These are phyloP conservation scores for Sanghuangporus baumii DNA, from an alignment of 1,284 basidiomycete genomes.

Conservation along the genomic window DNA sequence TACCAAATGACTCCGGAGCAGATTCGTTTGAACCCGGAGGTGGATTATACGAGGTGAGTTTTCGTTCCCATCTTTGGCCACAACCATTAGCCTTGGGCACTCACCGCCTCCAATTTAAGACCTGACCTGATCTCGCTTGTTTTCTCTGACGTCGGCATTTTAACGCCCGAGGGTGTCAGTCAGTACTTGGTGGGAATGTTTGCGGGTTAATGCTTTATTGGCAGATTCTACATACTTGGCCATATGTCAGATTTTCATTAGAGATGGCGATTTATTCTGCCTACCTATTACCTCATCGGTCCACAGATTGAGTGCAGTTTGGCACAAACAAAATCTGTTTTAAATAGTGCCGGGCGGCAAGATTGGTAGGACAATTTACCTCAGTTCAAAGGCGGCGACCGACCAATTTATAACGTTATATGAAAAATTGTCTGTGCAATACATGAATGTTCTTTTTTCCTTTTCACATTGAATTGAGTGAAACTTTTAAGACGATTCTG, in stretches of 20 bases:
- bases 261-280: too few relatives aligned
- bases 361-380: too few relatives aligned
- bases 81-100: slow-evolving; percentile 16
- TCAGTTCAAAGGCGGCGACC: not conserved
- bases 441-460: not conserved
- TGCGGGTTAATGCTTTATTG: slow-evolving; percentile 46
- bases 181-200: slow-evolving; percentile 91
- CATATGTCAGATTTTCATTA: too few relatives aligned
- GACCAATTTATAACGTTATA: not conserved
- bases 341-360: too few relatives aligned
- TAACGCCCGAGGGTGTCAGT: slow-evolving; percentile 89
- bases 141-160: slow-evolving; percentile 86
- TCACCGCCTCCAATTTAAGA: slow-evolving; percentile 32
- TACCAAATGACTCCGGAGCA: slow-evolving; percentile 63
- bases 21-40: slow-evolving; percentile 71
- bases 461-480: not conserved
- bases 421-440: not conserved
- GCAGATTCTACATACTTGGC: too few relatives aligned
- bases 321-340: too few relatives aligned
- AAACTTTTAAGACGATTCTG: not conserved
- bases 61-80: not conserved
- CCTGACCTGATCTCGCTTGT: slow-evolving; percentile 87
- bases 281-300: too few relatives aligned
- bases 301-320: not conserved
- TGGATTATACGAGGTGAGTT: slow-evolving; percentile 74